phyloP scores from a whole-genome alignment of 257 asterid species.

The Capsicum chinense region DNA sequence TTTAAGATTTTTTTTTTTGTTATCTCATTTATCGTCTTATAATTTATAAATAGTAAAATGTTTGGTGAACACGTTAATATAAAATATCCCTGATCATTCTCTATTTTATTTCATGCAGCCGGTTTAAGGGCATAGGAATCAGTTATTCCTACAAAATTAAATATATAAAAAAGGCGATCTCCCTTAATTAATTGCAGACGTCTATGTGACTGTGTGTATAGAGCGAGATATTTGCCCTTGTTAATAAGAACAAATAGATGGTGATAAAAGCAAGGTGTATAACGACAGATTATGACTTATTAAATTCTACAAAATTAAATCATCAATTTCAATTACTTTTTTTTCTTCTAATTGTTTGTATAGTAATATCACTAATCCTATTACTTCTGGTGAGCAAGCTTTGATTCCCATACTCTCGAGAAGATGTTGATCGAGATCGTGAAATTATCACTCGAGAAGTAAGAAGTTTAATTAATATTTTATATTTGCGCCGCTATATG shows the following conservation, averaged over 20 bases:
- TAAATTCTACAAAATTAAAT: constrained; percentile 33
- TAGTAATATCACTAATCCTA: not conserved
- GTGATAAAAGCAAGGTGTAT: constrained; percentile 48
- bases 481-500: not conserved
- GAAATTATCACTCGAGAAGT: too few species aligned
- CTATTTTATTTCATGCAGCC: not conserved
- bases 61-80: too few species aligned
- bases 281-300: constrained; percentile 35
- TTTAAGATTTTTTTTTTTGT: too few species aligned
- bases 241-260: constrained; percentile 56
- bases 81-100: too few species aligned
- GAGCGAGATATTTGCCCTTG: constrained; percentile 27
- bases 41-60: too few species aligned
- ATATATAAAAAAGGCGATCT: constrained; percentile 35
- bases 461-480: not conserved
- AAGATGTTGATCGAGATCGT: too few species aligned
- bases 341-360: not conserved
- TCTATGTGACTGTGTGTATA: not conserved
- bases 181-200: constrained; percentile 21
- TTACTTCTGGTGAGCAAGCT: too few species aligned
- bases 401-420: too few species aligned
- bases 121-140: not conserved
- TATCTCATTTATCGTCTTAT: too few species aligned
- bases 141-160: constrained; percentile 28
- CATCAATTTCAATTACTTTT: not conserved